These are phyloP conservation scores for Mycena maculata DNA, from an alignment of 768 basidiomycete genomes.

Conservation along the genomic window DNA sequence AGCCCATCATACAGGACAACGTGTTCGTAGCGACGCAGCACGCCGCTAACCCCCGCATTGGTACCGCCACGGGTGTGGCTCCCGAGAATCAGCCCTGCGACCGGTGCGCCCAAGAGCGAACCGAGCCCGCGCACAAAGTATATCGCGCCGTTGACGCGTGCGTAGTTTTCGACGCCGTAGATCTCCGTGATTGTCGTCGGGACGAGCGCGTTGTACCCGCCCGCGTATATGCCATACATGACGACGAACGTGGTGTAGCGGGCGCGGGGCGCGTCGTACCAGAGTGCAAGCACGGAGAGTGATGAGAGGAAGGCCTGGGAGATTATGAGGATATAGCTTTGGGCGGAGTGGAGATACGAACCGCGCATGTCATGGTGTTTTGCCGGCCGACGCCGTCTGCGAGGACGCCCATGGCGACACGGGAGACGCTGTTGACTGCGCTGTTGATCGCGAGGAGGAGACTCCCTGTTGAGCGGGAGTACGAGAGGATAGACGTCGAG, in stretches of 20 bases:
- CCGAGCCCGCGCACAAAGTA: conserved; percentile 56
- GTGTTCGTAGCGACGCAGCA: too few species aligned
- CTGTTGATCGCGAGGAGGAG: conserved; percentile 49
- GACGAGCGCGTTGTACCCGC: too few species aligned
- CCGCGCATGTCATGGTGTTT: conserved; percentile 55
- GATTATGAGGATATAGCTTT: background rate
- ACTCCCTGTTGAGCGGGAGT: conserved; percentile 50
- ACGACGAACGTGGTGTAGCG: too few species aligned
- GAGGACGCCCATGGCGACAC: conserved; percentile 53
- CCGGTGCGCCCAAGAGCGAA: conserved; percentile 52
- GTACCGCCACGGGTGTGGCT: too few species aligned
- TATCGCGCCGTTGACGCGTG: too few species aligned
- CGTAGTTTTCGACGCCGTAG: too few species aligned
- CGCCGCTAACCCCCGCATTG: too few species aligned
- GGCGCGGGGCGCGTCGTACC: too few species aligned
- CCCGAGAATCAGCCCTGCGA: conserved; percentile 44
- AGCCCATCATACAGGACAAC: conserved; percentile 32
- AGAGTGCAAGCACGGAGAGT: too few species aligned
- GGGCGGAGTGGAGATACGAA: conserved; percentile 33
- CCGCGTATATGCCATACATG: too few species aligned
- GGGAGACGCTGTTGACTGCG: conserved; percentile 50
- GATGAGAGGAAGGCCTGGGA: too few species aligned
- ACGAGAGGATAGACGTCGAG: conserved; percentile 52
- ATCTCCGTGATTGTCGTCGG: too few species aligned
- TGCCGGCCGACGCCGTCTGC: conserved; percentile 57